Conservation (phyloP, 169 alveolate species). For the Sarcocystis neurona region DNA sequence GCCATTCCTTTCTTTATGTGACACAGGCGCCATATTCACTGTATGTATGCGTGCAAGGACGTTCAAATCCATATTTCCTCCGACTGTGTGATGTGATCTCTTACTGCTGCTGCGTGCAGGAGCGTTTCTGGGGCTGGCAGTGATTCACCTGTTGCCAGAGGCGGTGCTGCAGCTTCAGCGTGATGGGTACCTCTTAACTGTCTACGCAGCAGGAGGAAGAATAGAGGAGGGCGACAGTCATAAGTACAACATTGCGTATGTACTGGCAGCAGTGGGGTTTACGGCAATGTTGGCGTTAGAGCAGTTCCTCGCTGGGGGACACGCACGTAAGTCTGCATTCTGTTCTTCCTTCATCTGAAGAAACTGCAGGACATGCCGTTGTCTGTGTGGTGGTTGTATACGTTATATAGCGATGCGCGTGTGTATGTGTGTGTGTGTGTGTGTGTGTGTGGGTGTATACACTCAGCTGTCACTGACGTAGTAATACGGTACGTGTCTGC, state of each 20-base stretch:
- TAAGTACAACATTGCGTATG: constrained; percentile 27
- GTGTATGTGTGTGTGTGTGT: no score
- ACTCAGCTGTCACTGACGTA: no score
- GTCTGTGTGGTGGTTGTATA: no score
- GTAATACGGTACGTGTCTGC: no score
- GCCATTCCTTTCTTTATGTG: no score
- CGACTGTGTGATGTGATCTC: not conserved
- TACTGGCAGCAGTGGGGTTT: constrained; percentile 33
- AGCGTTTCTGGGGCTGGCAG: constrained; percentile 44
- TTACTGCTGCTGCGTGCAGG: constrained; percentile 38
- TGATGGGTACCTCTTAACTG: not conserved
- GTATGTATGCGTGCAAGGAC: no score
- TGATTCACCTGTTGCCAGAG: constrained; percentile 42
- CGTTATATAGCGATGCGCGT: no score
- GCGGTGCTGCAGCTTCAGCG: constrained; percentile 24
- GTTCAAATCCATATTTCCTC: no score
- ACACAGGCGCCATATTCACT: no score
- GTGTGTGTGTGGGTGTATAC: no score
- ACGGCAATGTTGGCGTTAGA: constrained; percentile 27
- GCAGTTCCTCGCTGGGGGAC: constrained; percentile 15
- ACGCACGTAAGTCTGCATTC: constrained; percentile 29
- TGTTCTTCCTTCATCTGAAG: no score
- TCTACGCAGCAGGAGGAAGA: not conserved
- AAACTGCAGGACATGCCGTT: no score
- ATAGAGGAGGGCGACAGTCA: not conserved